phyloP scores from a whole-genome alignment of 257 asterid species.

The Solanum phureja region DNA sequence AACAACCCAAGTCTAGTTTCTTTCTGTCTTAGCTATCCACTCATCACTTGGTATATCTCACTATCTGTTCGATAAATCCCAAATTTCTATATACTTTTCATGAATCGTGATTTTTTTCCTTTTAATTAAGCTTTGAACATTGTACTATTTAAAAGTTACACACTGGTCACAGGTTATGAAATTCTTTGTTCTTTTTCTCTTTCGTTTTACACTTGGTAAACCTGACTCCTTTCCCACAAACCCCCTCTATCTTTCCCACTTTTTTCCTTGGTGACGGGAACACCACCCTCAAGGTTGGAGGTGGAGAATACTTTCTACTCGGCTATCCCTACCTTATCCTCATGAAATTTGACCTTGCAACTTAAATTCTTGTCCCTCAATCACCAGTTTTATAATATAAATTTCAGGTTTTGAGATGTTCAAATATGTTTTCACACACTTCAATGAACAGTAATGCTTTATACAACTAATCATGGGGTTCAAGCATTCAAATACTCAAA shows the following conservation, averaged over 20 bases:
- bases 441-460: neutral
- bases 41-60: neutral
- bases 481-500: neutral
- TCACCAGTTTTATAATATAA: neutral
- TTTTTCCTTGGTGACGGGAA: neutral
- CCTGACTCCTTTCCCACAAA: neutral
- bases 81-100: neutral
- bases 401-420: neutral
- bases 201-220: neutral
- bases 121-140: neutral
- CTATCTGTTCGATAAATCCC: neutral
- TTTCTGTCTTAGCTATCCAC: neutral
- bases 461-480: neutral
- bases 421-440: neutral
- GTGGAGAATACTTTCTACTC: neutral
- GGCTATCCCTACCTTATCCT: neutral
- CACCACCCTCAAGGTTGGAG: neutral
- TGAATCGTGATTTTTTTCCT: neutral
- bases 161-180: neutral
- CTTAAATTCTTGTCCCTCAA: neutral
- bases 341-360: neutral
- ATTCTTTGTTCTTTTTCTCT: neutral
- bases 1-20: neutral
- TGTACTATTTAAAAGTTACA: neutral
- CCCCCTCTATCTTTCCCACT: neutral